Percentiles rank a stretch among this genome's conserved stretches.
Conservation (phyloP, 495 filamentous ascomycete genomes). For the Trichodelitschia bisporula region DNA sequence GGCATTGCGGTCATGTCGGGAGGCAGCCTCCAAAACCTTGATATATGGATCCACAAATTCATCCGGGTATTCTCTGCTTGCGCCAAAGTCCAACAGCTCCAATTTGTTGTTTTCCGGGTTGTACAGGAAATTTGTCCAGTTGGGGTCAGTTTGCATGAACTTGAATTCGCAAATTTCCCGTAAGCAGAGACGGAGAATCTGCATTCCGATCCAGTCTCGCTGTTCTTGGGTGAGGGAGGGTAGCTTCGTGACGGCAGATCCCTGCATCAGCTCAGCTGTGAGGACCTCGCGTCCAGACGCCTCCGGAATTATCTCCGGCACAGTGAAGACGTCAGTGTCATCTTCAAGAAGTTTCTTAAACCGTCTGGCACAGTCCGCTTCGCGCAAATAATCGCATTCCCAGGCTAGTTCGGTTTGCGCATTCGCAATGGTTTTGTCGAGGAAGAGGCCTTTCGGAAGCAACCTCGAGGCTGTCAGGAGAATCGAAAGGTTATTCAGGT, state of each 20-base stretch:
- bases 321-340: constrained; percentile 45
- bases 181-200: constrained; percentile 78
- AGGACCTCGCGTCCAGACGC: constrained; percentile 71
- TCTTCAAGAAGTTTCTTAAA: constrained; percentile 49
- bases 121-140: constrained; percentile 99
- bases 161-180: constrained; percentile 80
- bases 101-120: constrained; percentile 46
- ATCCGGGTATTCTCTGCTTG: constrained; percentile 60
- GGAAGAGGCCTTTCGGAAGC: constrained; percentile 73
- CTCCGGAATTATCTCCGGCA: constrained; percentile 53
- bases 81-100: constrained; percentile 90
- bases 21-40: constrained; percentile 49
- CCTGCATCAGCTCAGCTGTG: constrained; percentile 78
- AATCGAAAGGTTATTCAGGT: constrained; percentile 75
- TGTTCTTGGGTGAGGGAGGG: constrained; percentile 50
- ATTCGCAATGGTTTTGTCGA: constrained; percentile 94
- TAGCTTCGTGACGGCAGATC: constrained; percentile 69
- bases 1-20: constrained; percentile 32
- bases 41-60: constrained; percentile 63
- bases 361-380: constrained; percentile 50
- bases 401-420: constrained; percentile 79
- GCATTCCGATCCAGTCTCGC: constrained; percentile 77
- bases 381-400: constrained; percentile 90
- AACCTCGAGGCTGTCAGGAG: constrained; percentile 74
- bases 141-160: constrained; percentile 98